Base-by-base conservation (phyloP, 257 asterid genomes). In the Solanum etuberosum region DNA sequence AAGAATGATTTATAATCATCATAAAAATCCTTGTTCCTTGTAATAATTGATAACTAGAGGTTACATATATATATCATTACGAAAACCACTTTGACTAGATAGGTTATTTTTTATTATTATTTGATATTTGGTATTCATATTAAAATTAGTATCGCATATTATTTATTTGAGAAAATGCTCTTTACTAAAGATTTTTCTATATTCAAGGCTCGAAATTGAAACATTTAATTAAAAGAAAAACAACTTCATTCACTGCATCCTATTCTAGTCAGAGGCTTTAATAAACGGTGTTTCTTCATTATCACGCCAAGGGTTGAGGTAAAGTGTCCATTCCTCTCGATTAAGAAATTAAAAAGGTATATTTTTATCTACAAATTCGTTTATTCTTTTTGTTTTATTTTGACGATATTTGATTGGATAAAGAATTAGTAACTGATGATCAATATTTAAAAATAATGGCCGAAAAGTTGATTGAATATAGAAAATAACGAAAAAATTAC, bases 241-340 rank as follows among this genome's bases (percentile, higher is more conserved):
- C 0, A 51, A 51, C 0, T 5, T 15, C 0, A 51, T 51, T 6
- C 1, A 6, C 1, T 2, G 59, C 4, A 51, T 0, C 3, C 0
- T 0, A 16, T 51, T 18, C 4, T 51, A n/a, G 15, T 71, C 32
- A 32, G 78, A 8, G 29, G 80, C 80, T 34, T 34, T 34, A 34
- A 23, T 34, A 34, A 72, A 34, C 29, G 35, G 7, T 35, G 5
- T 25, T 43, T 78, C 37, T 78, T 78, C 65, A 18, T 43, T 78
- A 78, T 43, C 27, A 42, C 38, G 42, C 27, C 16, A 42, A 46
- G 20, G 29, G 9, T 80, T 48, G 29, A 48, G 29, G 42, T 80
- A 46, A 80, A 29, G 10, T 29, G 42, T 29, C 67, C 1, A 16
- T 48, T 80, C 29, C 42, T 46, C 11, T 29, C 1, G 3, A 80